Evolutionary conservation across 257 asterid genomes (phyloP).

Genomic region (Solanum pinnatisectum): DNA sequence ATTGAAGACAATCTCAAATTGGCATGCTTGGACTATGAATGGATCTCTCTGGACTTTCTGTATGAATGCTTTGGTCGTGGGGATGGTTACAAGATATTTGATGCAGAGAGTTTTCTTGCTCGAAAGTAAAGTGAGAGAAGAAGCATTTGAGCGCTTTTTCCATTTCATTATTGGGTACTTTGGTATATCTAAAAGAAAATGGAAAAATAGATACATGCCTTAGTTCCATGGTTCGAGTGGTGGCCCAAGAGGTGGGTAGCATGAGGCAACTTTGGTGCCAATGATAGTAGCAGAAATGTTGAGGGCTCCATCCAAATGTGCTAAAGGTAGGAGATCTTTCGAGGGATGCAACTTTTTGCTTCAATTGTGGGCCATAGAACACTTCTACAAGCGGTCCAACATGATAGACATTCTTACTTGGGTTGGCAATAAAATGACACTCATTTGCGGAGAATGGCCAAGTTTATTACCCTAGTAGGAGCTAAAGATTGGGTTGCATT

Average conservation of each 20-base stretch:
- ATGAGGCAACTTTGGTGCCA: background rate
- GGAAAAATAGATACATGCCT: background rate
- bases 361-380: background rate
- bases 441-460: background rate
- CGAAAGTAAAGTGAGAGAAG: background rate
- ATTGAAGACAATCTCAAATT: background rate
- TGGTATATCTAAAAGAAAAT: background rate
- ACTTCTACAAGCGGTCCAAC: background rate
- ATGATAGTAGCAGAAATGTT: background rate
- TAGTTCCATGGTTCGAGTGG: background rate
- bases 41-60: background rate
- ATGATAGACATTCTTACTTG: background rate
- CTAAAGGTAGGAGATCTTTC: background rate
- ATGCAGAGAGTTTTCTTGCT: background rate
- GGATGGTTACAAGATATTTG: background rate
- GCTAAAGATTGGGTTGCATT: background rate
- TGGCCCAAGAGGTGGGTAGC: background rate
- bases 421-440: background rate
- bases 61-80: background rate
- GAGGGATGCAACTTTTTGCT: background rate
- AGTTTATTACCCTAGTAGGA: background rate
- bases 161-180: background rate
- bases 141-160: background rate
- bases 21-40: background rate
- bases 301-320: background rate